Percentiles rank a stretch among this genome's conserved stretches.
These are phyloP conservation scores for Reticulascus tulasneorum DNA, from an alignment of 2,329 filamentous ascomycete genomes.

Conservation along the genomic window DNA sequence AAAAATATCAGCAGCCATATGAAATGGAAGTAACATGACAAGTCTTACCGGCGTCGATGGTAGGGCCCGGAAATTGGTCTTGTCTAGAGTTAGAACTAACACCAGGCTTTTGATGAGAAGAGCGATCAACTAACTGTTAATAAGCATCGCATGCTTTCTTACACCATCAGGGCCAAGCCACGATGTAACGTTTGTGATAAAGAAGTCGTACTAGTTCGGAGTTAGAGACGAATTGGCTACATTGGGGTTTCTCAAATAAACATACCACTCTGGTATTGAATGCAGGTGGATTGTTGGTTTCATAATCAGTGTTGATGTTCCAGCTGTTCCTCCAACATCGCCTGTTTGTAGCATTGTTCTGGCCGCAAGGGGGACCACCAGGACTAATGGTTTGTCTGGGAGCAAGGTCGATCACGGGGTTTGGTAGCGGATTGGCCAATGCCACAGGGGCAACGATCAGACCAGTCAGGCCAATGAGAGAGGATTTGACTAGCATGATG, in stretches of 20 bases:
- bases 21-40: no score
- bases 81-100: background rate
- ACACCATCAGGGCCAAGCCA: conserved; percentile 14
- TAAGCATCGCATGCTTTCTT: conserved; percentile 18
- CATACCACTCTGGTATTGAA: conserved; percentile 12
- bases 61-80: conserved; percentile 15
- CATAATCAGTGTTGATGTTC: conserved; percentile 23
- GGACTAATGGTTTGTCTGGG: no score
- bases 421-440: no score
- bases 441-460: no score
- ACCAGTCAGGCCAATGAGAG: no score
- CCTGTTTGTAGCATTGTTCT: conserved; percentile 19
- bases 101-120: background rate
- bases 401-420: no score
- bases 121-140: conserved; percentile 12
- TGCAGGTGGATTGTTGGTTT: conserved; percentile 27
- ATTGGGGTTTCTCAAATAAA: background rate
- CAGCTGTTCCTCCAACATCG: conserved; percentile 18
- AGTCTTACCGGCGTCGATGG: conserved; percentile 27
- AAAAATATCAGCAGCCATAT: no score
- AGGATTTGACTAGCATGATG: no score
- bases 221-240: background rate
- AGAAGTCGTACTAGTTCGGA: conserved; percentile 10
- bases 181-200: conserved; percentile 12
- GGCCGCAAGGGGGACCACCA: no score